Base-by-base conservation (phyloP, 768 basidiomycete genomes). In the Naematelia encephala region DNA sequence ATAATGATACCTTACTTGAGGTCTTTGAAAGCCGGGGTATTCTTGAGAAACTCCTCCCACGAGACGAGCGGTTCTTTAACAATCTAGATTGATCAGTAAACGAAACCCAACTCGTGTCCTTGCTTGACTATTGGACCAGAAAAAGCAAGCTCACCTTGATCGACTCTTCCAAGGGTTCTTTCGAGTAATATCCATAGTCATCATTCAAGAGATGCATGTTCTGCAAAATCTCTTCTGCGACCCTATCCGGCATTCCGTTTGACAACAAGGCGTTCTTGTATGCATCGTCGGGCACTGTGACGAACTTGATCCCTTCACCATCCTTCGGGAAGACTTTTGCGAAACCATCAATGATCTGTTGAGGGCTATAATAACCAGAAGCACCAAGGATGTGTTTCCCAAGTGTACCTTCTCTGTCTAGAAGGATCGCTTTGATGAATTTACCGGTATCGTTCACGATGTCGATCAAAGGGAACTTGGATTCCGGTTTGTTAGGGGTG, bases 401-500 rank as follows among this genome's bases (percentile, higher is more conserved):
- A 23, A 67, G 52, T 3, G 49, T 44, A 3, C 22, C 30, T 10
- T 60, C 56, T 5, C 39, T 43, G 34, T 63, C 48, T 3, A 57
- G 23, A 12, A 67, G 47, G 42, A 67, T 67, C 3, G 62, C 62
- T 42, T 52, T 46, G 58, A 73, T 62, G 61, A 60, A 73, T 22
- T 63, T 64, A 25, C 71, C 71, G 34, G 67, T 68, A 46, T 73
- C 71, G 16, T 21, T 23, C 22, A 21, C 50, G 28, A 43, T 51
- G 57, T 70, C 59, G 27, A 70, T 44, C 1, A 68, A 8, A 42
- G 69, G 56, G 30, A 70, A n/a, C 27, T 62, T 51, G 4, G 57
- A 13, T 27, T 51, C 52, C 0, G 51, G 47, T 5, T 57, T 30
- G 54, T 59, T 23, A 13, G 68, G 66, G 5, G 62, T 23, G 25